Evolutionary conservation across 2,329 filamentous ascomycete species (phyloP), one percentile per base, ranked within the genome.

Genomic region (Xylariaceae sp.): DNA sequence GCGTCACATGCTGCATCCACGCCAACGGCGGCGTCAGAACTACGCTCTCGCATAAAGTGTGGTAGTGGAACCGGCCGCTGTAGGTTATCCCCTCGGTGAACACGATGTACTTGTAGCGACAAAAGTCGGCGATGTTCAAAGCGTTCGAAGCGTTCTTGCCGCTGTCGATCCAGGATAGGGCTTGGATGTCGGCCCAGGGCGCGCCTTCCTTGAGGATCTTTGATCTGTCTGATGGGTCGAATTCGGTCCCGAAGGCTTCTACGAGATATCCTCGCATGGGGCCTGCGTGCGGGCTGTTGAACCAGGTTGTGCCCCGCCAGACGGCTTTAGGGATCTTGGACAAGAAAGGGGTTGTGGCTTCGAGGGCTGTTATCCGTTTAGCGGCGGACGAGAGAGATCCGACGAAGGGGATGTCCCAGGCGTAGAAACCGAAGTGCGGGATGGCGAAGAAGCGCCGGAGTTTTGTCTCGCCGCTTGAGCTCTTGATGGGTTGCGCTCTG

Each of bases 351-450:
- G 55, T 23, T 2, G 33, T 23, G 1, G 47, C 37, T 46, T 77
- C 73, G 37, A 76, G 53, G 0, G 12, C 16, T 3, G 60, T 27
- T 43, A 75, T 72, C 40, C 64, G 64, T 0, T 36, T 25, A 0
- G 70, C 56, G 0, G 71, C 73, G 39, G 67, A 62, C 10, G 63
- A 50, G 12, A 76, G 56, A 6, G 71, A 71, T 5, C 67, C 67
- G 58, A 73, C 75, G 65, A 73, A 74, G 42, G 69, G 71, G 37
- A 75, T 66, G 19, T 71, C 64, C 76, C 76, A 79, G 5, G 72
- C 69, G 72, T 72, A 80, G 64, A 72, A 76, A 56, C 67, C 69
- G 67, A 76, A 82, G 64, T 75, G 78, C 45, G 76, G 76, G 64
- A 79, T 74, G 4, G 75, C 59, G 62, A 76, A 79, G 47, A 65